Percentiles rank a stretch among this genome's conserved stretches.
phyloP scores from a whole-genome alignment of 2,329 filamentous ascomycete species.

The Xylaria sp. region DNA sequence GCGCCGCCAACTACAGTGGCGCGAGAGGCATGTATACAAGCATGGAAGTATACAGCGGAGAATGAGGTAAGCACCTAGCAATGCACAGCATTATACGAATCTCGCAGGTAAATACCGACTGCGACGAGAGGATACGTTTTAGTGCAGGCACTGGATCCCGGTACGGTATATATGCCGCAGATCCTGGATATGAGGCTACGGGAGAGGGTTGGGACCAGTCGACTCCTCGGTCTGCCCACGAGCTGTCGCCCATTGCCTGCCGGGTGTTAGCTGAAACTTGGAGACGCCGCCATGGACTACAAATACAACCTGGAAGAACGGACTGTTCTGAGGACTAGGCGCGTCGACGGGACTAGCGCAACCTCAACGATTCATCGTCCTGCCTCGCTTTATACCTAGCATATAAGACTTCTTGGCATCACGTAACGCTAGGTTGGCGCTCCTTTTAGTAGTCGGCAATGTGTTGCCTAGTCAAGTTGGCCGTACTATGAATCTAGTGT shows the following conservation, averaged over 20 bases:
- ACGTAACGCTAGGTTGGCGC: constrained; percentile 13
- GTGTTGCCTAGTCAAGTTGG: constrained; percentile 11
- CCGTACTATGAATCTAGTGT: too few relatives aligned
- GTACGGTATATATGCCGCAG: constrained; percentile 14
- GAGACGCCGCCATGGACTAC: background rate
- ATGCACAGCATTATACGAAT: constrained; percentile 16
- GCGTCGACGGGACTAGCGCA: background rate
- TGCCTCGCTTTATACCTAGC: background rate
- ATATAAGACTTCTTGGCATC: constrained; percentile 17
- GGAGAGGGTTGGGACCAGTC: background rate
- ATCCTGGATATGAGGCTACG: constrained; percentile 11
- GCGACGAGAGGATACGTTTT: constrained; percentile 3
- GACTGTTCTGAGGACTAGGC: background rate
- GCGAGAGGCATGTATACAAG: background rate
- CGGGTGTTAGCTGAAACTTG: constrained; percentile 13
- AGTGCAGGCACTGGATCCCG: constrained; percentile 12
- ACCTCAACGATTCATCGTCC: background rate
- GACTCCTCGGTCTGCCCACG: background rate
- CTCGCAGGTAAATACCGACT: constrained; percentile 20
- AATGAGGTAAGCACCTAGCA: background rate
- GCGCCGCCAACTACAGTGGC: background rate
- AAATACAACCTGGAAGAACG: constrained; percentile 19
- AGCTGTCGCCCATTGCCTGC: constrained; percentile 2
- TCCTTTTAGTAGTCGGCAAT: constrained; percentile 13
- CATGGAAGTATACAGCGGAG: background rate